Percentiles rank a stretch among this genome's conserved stretches.
Evolutionary conservation across 164 flowering plant genomes (phyloP).

Genomic region (Kalanchoe fedtschenkoi): DNA sequence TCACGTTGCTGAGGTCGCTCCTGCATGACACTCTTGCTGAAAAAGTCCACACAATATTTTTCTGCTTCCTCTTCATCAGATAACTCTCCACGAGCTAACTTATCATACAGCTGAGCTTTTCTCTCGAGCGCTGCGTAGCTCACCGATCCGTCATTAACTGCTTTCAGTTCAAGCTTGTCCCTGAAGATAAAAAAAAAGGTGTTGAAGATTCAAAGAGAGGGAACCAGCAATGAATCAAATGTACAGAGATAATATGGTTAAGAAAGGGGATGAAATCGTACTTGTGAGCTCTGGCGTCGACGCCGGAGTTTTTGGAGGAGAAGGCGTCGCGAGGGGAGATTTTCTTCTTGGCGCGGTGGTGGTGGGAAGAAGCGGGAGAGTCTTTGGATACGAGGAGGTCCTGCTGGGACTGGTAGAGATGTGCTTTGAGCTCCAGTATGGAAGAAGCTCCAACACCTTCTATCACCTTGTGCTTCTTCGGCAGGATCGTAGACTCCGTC

Average conservation of each 20-base stretch:
- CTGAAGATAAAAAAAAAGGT: too few relatives aligned
- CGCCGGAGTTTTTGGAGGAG: conserved; percentile 74
- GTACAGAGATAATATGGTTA: neutral
- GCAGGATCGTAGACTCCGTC: conserved; percentile 87
- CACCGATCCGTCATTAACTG: conserved; percentile 66
- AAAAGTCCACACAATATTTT: conserved; percentile 94
- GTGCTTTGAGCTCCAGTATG: conserved; percentile 86
- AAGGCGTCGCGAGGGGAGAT: conserved; percentile 37
- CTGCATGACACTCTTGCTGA: conserved; percentile 44
- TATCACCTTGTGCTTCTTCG: conserved; percentile 77
- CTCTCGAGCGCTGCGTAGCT: conserved; percentile 88
- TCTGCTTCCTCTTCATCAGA: conserved; percentile 91
- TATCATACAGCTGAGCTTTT: conserved; percentile 87
- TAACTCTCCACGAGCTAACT: conserved; percentile 69
- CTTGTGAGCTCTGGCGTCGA: conserved; percentile 75
- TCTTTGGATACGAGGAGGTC: conserved; percentile 51
- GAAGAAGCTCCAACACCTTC: conserved; percentile 89
- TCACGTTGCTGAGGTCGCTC: conserved; percentile 18
- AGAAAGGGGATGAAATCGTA: conserved; percentile 13
- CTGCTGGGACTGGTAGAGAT: conserved; percentile 83
- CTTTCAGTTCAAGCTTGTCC: conserved; percentile 94
- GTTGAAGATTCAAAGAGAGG: neutral
- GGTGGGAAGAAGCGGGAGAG: conserved; percentile 38
- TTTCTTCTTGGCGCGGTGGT: conserved; percentile 77
- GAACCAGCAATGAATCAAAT: neutral